Evolutionary conservation across 169 alveolate genomes (phyloP).

Genomic region (Eimeria necatrix): DNA sequence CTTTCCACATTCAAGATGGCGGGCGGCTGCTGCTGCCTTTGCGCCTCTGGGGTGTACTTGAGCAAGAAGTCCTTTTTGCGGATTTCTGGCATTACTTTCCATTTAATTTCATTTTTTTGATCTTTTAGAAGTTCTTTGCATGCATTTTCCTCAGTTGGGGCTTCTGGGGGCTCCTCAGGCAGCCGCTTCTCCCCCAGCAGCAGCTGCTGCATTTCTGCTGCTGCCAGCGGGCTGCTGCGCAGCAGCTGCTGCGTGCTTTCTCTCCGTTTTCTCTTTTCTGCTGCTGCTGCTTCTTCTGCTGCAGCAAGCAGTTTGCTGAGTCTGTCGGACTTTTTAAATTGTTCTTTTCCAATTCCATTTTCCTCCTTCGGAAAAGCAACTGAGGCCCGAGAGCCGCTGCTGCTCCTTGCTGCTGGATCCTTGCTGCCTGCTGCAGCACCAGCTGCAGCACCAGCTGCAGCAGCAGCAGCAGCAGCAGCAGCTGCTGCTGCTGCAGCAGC

Average conservation of each 20-base stretch:
- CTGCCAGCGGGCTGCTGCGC: background rate
- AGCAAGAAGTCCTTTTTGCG: slow-evolving; percentile 2
- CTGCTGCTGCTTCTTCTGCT: background rate
- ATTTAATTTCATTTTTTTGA: background rate
- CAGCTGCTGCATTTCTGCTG: background rate
- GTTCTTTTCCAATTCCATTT: background rate
- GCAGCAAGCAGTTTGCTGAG: background rate
- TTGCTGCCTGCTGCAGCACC: background rate
- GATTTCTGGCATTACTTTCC: background rate
- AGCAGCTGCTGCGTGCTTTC: background rate
- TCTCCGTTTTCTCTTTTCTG: background rate
- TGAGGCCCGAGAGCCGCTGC: too few species aligned
- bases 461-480: too few species aligned
- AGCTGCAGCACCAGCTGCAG: background rate
- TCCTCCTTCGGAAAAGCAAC: background rate
- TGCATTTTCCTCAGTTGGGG: background rate
- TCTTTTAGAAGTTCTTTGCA: too few species aligned
- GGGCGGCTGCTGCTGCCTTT: background rate
- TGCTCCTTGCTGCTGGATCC: background rate
- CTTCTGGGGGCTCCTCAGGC: background rate
- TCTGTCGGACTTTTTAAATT: background rate
- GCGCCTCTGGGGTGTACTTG: background rate
- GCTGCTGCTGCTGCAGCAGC: background rate
- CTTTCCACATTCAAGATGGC: background rate
- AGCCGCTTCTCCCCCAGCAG: background rate